Evolutionary conservation across 495 filamentous ascomycete genomes (phyloP), one percentile per base, ranked within the genome.

Genomic region (Letharia lupina): DNA sequence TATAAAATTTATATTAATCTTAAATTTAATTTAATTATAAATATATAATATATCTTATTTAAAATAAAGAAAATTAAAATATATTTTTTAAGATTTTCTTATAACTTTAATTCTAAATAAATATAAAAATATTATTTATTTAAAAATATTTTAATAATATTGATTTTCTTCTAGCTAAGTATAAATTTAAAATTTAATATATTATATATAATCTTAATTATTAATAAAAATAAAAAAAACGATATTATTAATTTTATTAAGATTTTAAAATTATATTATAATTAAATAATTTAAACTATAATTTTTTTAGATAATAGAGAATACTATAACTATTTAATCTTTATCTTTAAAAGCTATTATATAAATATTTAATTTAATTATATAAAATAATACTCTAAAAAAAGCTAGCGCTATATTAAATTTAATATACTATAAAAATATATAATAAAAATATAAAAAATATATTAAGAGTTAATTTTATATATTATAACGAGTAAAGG

Each of bases 151-250:
- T 31, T 60, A 65, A 60, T 61, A 60, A 1, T 65, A 60, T 41
- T 23, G 18, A 28, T 65, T 65, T 35, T 20, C 11, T 44, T 47
- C 40, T 37, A 60, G 40, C 3, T 65, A 60, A n/a, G 4, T 39
- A 15, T 3, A 16, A n/a, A 65, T 65, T 40, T 60, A 65, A 60
- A 65, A 4, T 33, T 3, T 33, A 60, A 20, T 28, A 15, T 59
- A 40, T 44, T 65, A 65, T 65, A 65, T 65, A 58, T 65, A 60
- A 23, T 65, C 23, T 35, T 65, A 65, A 59, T 48, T 59, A 48
- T 50, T 65, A 59, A 61, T 60, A 39, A 16, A 65, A 65, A 4
- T 60, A 65, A n/a, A 20, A 39, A 65, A 60, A 44, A 13, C 5
- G 11, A 65, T 11, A 16, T 2, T 65, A 23, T 33, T 65, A n/a